Percentiles rank a stretch among this genome's conserved stretches.
Conservation (phyloP, 768 basidiomycete genomes). For the Lentinula raphanica region DNA sequence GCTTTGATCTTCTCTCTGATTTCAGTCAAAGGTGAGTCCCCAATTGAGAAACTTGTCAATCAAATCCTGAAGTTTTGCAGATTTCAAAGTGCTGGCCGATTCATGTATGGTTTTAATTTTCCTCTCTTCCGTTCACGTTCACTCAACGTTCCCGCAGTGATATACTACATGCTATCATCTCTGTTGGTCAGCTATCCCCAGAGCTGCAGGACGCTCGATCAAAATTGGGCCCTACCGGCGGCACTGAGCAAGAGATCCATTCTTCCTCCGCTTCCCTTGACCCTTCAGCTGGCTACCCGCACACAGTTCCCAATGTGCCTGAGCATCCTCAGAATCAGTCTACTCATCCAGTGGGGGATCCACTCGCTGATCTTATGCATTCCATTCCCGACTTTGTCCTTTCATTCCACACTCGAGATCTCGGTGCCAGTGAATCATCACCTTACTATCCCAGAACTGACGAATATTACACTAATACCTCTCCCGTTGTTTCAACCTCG, state of each 20-base stretch:
- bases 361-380: neutral
- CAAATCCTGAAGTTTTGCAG: slow-evolving; percentile 19
- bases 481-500: neutral
- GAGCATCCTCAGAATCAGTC: neutral
- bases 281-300: neutral
- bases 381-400: neutral
- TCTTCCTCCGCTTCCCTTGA: neutral
- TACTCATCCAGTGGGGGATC: neutral
- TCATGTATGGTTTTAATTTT: slow-evolving; percentile 34
- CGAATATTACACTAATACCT: neutral
- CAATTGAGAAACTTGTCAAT: neutral
- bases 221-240: neutral
- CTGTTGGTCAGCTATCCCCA: neutral
- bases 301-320: neutral
- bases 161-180: slow-evolving; percentile 1
- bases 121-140: neutral
- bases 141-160: neutral
- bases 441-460: neutral
- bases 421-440: neutral
- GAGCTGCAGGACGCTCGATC: neutral
- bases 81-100: slow-evolving; percentile 41
- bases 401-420: neutral
- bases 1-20: slow-evolving; percentile 11
- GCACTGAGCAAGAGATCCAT: neutral
- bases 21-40: neutral